Evolutionary conservation across 176 grass and related monocot genomes (phyloP), one percentile per base, ranked within the genome.

Genomic region (Pontederia paniculata): DNA sequence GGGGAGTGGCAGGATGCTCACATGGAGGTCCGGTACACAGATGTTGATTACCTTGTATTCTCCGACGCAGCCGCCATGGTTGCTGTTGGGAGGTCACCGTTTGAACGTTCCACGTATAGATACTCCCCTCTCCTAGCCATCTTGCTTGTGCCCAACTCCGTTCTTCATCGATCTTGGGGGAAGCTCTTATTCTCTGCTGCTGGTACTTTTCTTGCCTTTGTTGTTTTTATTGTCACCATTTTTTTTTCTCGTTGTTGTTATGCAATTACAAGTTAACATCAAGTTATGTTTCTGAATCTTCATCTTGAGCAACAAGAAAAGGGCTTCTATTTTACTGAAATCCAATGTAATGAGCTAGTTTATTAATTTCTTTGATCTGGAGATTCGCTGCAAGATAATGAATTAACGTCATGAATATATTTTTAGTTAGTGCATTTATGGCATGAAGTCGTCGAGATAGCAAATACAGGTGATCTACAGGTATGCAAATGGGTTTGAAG

Each of bases 11-110:
- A 98, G 73, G 93, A 98, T 14, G 71, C 86, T 0, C 77, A 98
- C 83, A 79, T 98, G 44, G 83, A 91, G 83, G 83, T 91, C 57
- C 80, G 83, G 43, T 98, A 91, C 54, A 97, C 83, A 53, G 86
- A 97, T 49, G 83, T 90, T 50, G 86, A 90, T 68, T 97, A 90
- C 82, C 74, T 97, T 69, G 80, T 97, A 51, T 97, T 97, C 72
- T 97, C 86, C 68, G 91, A 97, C 23, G 86, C 91, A 42, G 70
- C 91, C 9, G 76, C 83, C 10, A 69, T 88, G 69, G 79, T 97
- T 10, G 80, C 80, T 42, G 53, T 57, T 9, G 83, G 83, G 47
- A 78, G 63, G 11, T 88, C 93, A 16, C 93, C 93, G 19, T 98
- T 98, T 44, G 86, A 79, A n/a, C 86, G 83, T 15, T 74, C 74